Percentiles rank a stretch among this genome's conserved stretches.
phyloP scores from a whole-genome alignment of 2,329 filamentous ascomycete genomes.

The Chrysosphaeria jannelii region DNA sequence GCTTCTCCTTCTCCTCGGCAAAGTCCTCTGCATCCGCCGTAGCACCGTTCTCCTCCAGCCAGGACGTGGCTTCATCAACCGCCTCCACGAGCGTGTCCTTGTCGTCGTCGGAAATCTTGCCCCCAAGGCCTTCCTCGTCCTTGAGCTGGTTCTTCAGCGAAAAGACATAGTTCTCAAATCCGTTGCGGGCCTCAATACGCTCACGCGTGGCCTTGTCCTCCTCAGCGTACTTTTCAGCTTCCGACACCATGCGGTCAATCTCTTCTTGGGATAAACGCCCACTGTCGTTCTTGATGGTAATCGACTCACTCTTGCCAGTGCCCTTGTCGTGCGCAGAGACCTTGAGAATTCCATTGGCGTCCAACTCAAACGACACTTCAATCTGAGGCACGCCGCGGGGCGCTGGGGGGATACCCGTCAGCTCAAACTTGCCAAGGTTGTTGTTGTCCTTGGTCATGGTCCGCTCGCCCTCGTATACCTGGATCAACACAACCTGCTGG shows the following conservation, averaged over 20 bases:
- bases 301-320: constrained; percentile 86
- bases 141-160: constrained; percentile 97
- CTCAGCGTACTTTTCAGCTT: constrained; percentile 96
- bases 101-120: constrained; percentile 95
- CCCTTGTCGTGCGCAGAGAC: constrained; percentile 93
- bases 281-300: constrained; percentile 99
- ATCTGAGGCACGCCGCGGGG: constrained; percentile 94
- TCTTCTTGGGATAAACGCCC: constrained; percentile 86
- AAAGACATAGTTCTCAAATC: constrained; percentile 97
- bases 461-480: constrained; percentile 85
- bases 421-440: constrained; percentile 89
- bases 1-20: constrained; percentile 98
- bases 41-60: constrained; percentile 83
- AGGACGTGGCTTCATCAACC: constrained; percentile 88
- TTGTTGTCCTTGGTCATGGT: constrained; percentile 94
- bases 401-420: constrained; percentile 80
- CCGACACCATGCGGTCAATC: constrained; percentile 96
- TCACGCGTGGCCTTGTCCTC: constrained; percentile 96
- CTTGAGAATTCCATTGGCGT: constrained; percentile 95
- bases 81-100: constrained; percentile 78
- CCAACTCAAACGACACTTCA: constrained; percentile 90
- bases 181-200: constrained; percentile 88
- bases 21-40: constrained; percentile 79
- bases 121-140: constrained; percentile 84
- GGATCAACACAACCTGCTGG: constrained; percentile 82